Evolutionary conservation across 2,329 filamentous ascomycete genomes (phyloP).

Genomic region (Botrytis aclada): DNA sequence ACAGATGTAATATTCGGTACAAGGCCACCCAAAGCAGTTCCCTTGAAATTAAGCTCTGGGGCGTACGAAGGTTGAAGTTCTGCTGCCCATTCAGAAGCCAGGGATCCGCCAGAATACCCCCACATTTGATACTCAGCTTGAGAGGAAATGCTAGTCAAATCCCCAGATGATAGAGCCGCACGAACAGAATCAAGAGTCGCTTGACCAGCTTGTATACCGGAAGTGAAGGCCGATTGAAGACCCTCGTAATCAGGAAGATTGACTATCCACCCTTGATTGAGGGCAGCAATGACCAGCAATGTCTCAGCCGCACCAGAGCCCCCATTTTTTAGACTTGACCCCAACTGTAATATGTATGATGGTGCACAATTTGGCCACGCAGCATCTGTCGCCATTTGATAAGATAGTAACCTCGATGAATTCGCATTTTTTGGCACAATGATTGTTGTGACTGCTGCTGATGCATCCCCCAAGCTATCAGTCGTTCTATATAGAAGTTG

Average conservation of each 20-base stretch:
- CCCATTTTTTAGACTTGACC: slow-evolving; percentile 31
- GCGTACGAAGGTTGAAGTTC: slow-evolving; percentile 53
- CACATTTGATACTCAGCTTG: slow-evolving; percentile 39
- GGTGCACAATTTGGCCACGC: slow-evolving; percentile 42
- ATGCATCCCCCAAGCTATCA: slow-evolving; percentile 39
- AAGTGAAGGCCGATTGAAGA: slow-evolving; percentile 19
- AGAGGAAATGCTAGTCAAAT: background rate
- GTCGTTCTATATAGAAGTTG: slow-evolving; percentile 44
- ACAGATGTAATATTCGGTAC: slow-evolving; percentile 43
- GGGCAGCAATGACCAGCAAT: slow-evolving; percentile 24
- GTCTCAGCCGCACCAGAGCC: slow-evolving; percentile 30
- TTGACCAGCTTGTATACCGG: slow-evolving; percentile 24
- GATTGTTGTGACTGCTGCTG: slow-evolving; percentile 42
- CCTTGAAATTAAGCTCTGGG: slow-evolving; percentile 49
- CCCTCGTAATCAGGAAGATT: slow-evolving; percentile 30
- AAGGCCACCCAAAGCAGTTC: slow-evolving; percentile 49
- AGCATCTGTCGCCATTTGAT: slow-evolving; percentile 43
- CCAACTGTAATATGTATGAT: slow-evolving; percentile 36
- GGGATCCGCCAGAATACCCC: slow-evolving; percentile 55
- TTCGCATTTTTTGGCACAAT: slow-evolving; percentile 35
- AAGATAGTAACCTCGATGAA: slow-evolving; percentile 40
- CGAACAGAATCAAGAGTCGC: slow-evolving; percentile 28
- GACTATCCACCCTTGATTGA: slow-evolving; percentile 25
- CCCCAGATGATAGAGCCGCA: slow-evolving; percentile 20
- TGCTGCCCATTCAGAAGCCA: slow-evolving; percentile 52